These are phyloP conservation scores for Aspergillus sp. DNA, from an alignment of 2,329 filamentous ascomycete species.

Conservation along the genomic window DNA sequence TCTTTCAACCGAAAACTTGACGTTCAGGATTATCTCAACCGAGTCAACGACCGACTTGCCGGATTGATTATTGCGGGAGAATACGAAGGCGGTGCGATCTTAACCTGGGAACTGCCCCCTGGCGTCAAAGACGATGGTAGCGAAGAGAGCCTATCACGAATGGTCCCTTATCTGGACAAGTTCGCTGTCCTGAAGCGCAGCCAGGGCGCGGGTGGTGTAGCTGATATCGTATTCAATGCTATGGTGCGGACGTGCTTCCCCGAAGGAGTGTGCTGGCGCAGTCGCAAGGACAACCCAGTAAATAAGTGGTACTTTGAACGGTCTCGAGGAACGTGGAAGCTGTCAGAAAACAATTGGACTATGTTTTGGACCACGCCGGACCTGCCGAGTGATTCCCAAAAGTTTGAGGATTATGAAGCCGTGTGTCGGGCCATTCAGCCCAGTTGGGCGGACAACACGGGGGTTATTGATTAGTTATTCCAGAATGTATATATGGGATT, in stretches of 20 bases:
- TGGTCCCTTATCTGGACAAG: conserved; percentile 94
- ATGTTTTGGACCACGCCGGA: conserved; percentile 96
- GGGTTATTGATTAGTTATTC: conserved; percentile 48
- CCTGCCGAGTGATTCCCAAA: conserved; percentile 48
- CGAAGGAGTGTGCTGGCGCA: conserved; percentile 85
- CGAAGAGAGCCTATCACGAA: conserved; percentile 51
- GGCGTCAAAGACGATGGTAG: conserved; percentile 52
- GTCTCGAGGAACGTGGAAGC: conserved; percentile 74
- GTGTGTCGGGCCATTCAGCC: conserved; percentile 62
- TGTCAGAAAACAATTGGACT: conserved; percentile 81
- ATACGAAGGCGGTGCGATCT: conserved; percentile 90
- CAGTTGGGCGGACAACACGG: conserved; percentile 43
- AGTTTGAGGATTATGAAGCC: conserved; percentile 65
- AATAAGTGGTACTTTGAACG: conserved; percentile 99
- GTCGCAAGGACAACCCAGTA: conserved; percentile 83
- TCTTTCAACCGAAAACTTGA: conserved; percentile 85
- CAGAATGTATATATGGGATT: too few relatives aligned
- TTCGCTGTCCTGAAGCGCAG: conserved; percentile 87
- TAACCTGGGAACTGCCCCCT: conserved; percentile 85
- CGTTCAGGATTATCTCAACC: conserved; percentile 71
- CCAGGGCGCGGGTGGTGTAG: conserved; percentile 87
- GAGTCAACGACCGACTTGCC: conserved; percentile 76
- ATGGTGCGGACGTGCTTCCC: conserved; percentile 91
- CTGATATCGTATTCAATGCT: conserved; percentile 92
- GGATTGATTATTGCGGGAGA: conserved; percentile 92